Evolutionary conservation across 2,329 filamentous ascomycete genomes (phyloP).

Genomic region (Cercospora berteroae): DNA sequence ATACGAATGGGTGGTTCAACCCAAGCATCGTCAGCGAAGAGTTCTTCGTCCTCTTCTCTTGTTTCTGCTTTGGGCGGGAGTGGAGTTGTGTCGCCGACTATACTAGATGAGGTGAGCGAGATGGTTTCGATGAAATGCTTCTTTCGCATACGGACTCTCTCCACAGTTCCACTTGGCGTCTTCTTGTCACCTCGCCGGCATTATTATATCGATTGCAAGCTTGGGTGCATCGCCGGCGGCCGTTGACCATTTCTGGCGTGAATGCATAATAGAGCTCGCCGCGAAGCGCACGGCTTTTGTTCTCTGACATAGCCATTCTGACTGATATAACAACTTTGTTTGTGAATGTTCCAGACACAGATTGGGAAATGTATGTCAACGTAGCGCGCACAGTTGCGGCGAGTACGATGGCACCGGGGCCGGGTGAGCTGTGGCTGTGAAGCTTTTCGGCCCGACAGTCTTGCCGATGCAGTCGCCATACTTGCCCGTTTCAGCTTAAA

Average conservation of each 20-base stretch:
- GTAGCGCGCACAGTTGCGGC: not conserved
- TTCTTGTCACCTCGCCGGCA: conserved; percentile 56
- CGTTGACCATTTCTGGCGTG: conserved; percentile 64
- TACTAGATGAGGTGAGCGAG: conserved; percentile 45
- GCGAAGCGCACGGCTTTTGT: conserved; percentile 35
- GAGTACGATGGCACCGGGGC: not conserved
- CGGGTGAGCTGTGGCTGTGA: not conserved
- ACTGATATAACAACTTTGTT: no score
- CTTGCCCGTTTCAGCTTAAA: conserved; percentile 3
- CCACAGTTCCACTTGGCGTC: conserved; percentile 66
- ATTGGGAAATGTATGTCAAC: not conserved
- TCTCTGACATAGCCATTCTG: conserved; percentile 33
- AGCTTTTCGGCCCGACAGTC: not conserved
- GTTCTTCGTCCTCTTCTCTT: conserved; percentile 61
- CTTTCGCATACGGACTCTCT: conserved; percentile 51
- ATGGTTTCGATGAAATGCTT: no score
- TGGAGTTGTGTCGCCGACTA: conserved; percentile 61
- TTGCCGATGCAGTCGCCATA: conserved; percentile 1
- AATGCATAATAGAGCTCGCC: conserved; percentile 70
- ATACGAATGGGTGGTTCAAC: conserved; percentile 67
- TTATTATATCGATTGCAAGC: conserved; percentile 65
- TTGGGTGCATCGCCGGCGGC: conserved; percentile 60
- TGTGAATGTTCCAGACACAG: not conserved
- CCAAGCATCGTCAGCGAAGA: conserved; percentile 66
- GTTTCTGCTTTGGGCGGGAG: conserved; percentile 60